A percentile compares a stretch with the other conserved stretches of the same genome.
Conservation (phyloP, 2,329 filamentous ascomycete species). For the Coniochaeta sp. region DNA sequence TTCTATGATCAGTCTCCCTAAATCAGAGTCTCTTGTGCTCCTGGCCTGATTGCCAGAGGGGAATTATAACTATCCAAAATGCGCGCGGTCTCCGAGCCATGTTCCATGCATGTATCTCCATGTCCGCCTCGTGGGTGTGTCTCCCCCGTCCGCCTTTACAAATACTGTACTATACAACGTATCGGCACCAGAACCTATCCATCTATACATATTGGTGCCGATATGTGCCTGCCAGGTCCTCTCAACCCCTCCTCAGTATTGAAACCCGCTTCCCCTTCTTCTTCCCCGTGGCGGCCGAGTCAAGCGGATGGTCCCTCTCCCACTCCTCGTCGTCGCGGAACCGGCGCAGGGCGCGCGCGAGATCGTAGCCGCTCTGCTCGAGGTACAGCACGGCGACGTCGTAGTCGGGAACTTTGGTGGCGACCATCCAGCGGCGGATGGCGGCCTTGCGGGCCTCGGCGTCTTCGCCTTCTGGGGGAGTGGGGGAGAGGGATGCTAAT, state of each 20-base stretch:
- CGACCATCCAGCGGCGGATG: slow-evolving; percentile 71
- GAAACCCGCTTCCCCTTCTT: slow-evolving; percentile 11
- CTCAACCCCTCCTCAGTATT: slow-evolving; percentile 2
- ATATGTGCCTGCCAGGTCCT: too few species aligned
- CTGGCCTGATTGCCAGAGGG: neutral
- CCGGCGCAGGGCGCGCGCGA: slow-evolving; percentile 54
- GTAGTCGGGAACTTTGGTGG: slow-evolving; percentile 70
- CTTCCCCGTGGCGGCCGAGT: too few species aligned
- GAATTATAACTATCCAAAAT: neutral
- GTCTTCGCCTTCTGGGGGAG: slow-evolving; percentile 66
- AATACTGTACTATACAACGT: neutral
- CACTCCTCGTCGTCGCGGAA: slow-evolving; percentile 68
- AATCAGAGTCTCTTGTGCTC: neutral
- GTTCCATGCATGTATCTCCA: neutral
- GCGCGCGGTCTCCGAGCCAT: neutral
- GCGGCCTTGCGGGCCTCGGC: slow-evolving; percentile 64
- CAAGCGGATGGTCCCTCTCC: slow-evolving; percentile 55
- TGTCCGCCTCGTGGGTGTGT: too few species aligned
- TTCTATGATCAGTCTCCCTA: neutral
- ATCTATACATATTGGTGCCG: neutral
- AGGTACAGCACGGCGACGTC: slow-evolving; percentile 71
- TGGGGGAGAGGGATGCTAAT: slow-evolving; percentile 48
- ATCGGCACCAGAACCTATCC: neutral
- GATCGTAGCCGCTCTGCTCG: slow-evolving; percentile 59
- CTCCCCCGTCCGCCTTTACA: neutral